Percentiles rank a stretch among this genome's conserved stretches.
Evolutionary conservation across 371 early-diverging fungal genomes (phyloP).

Genomic region (Mortierella sp.): DNA sequence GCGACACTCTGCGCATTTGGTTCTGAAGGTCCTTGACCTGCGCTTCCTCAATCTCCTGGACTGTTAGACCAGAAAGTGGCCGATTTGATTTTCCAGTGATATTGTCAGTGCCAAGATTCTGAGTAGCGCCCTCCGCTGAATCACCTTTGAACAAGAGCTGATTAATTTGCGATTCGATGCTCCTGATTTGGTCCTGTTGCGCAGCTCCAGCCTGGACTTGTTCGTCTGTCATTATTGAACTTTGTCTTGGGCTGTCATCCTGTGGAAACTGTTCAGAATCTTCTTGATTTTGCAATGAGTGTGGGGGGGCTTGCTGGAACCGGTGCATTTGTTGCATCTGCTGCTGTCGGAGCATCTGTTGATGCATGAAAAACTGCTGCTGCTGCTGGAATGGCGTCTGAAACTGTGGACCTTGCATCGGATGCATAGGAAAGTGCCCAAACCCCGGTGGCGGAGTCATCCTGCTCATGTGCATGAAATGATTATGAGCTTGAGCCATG

Average conservation of each 20-base stretch:
- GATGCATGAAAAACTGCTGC: constrained; percentile 42
- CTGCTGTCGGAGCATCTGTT: constrained; percentile 32
- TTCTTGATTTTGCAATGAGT: constrained; percentile 6
- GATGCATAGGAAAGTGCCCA: constrained; percentile 28
- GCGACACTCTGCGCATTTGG: constrained; percentile 25
- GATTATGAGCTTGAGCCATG: constrained; percentile 26
- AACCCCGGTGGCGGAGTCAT: constrained; percentile 42
- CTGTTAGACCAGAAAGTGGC: constrained; percentile 23
- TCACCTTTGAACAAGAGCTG: constrained; percentile 38
- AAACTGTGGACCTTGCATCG: constrained; percentile 23
- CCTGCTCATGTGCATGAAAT: constrained; percentile 34
- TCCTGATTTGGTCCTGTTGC: constrained; percentile 35
- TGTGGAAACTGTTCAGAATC: not conserved
- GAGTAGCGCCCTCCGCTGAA: not conserved
- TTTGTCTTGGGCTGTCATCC: not conserved
- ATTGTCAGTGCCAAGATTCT: not conserved
- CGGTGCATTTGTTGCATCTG: constrained; percentile 23
- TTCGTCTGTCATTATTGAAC: not conserved
- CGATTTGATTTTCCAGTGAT: not conserved
- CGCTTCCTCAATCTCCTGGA: constrained; percentile 53
- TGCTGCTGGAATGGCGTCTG: constrained; percentile 22
- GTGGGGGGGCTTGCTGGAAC: constrained; percentile 3
- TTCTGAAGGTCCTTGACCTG: constrained; percentile 29
- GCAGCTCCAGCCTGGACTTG: not conserved
- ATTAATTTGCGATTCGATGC: constrained; percentile 47